Conservation (phyloP, 768 basidiomycete genomes). For the Dentipellis sp. region DNA sequence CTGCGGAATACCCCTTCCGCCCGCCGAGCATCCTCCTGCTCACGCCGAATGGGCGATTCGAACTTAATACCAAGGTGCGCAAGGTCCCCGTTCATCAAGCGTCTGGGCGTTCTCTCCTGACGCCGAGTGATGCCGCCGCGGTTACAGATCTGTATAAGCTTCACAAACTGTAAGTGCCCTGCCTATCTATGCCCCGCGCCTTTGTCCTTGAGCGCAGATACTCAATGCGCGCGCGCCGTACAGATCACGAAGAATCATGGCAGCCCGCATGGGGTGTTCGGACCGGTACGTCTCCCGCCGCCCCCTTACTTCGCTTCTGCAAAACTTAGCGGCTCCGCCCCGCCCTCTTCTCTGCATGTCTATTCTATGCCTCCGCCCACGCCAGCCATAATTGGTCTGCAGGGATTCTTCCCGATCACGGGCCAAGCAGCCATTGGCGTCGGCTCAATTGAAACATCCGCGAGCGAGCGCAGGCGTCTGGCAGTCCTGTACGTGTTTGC, state of each 20-base stretch:
- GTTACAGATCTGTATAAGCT: constrained; percentile 81
- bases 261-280: constrained; percentile 98
- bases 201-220: background rate
- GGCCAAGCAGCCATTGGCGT: constrained; percentile 83
- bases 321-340: background rate
- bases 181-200: background rate
- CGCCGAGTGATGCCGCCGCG: constrained; percentile 3
- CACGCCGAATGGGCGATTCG: constrained; percentile 95
- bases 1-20: constrained; percentile 93
- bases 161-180: constrained; percentile 66
- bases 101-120: background rate
- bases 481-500: constrained; percentile 53
- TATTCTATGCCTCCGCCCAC: constrained; percentile 6
- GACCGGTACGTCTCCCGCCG: constrained; percentile 48
- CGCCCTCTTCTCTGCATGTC: background rate
- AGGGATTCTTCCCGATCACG: constrained; percentile 83
- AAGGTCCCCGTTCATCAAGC: background rate
- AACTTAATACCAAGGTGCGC: constrained; percentile 86
- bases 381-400: constrained; percentile 76
- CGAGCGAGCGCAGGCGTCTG: constrained; percentile 66
- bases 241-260: constrained; percentile 95
- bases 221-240: constrained; percentile 4
- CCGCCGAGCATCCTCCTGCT: constrained; percentile 95
- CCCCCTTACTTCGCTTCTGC: background rate
- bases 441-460: constrained; percentile 77